A percentile compares a stretch with the other conserved stretches of the same genome.
Evolutionary conservation across 352 stramenopile genomes (phyloP).

Genomic region (Phytophthora melonis): DNA sequence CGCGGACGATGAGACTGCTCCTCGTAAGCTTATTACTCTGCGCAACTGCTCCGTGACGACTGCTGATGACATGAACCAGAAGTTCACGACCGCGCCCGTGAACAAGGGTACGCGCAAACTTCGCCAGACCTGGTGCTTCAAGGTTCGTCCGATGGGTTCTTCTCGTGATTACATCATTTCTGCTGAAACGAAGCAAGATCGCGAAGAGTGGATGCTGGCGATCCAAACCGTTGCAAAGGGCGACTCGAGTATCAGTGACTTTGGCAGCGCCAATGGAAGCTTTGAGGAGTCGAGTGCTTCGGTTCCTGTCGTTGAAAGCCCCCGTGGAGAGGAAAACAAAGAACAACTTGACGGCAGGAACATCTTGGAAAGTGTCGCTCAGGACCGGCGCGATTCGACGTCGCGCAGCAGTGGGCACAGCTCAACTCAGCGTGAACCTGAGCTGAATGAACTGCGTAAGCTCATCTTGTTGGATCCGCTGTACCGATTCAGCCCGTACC

Average conservation of each 20-base stretch:
- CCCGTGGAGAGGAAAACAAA: slow-evolving; percentile 46
- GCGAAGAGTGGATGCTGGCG: slow-evolving; percentile 86
- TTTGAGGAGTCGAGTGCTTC: slow-evolving; percentile 15
- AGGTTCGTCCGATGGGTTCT: slow-evolving; percentile 78
- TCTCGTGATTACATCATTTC: slow-evolving; percentile 85
- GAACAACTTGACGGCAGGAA: slow-evolving; percentile 59
- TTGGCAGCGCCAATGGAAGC: neutral
- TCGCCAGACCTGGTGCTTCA: slow-evolving; percentile 88
- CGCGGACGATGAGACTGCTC: slow-evolving; percentile 59
- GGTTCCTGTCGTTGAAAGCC: slow-evolving; percentile 26
- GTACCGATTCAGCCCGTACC: slow-evolving; percentile 76
- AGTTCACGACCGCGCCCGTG: slow-evolving; percentile 86
- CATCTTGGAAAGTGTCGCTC: slow-evolving; percentile 21
- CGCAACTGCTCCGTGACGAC: slow-evolving; percentile 67
- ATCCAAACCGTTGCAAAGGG: slow-evolving; percentile 63
- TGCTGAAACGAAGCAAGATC: slow-evolving; percentile 84
- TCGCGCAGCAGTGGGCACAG: slow-evolving; percentile 60
- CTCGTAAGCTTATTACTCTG: slow-evolving; percentile 73
- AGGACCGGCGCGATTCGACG: slow-evolving; percentile 52
- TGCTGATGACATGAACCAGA: slow-evolving; percentile 86
- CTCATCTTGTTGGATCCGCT: slow-evolving; percentile 83
- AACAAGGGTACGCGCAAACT: slow-evolving; percentile 87
- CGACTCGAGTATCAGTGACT: slow-evolving; percentile 1
- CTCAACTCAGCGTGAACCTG: slow-evolving; percentile 54
- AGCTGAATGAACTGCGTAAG: slow-evolving; percentile 64